phyloP scores from a whole-genome alignment of 2,329 filamentous ascomycete genomes.

The Madurella fahalii region DNA sequence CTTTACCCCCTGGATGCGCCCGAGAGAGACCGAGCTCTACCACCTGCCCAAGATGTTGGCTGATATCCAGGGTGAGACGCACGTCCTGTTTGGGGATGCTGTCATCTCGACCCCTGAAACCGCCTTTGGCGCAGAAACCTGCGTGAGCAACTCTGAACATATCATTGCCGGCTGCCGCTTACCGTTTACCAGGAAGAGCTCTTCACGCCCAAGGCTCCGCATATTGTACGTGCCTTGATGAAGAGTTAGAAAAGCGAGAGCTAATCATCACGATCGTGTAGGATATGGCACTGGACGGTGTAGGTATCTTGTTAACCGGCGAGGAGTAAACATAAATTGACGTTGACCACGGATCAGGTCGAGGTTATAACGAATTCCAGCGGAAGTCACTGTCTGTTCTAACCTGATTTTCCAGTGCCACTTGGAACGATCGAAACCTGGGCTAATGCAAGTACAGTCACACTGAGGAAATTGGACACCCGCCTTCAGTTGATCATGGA shows the following conservation, averaged over 20 bases:
- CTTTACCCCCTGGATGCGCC: slow-evolving; percentile 61
- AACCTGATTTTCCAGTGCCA: slow-evolving; percentile 8
- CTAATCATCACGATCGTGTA: not conserved
- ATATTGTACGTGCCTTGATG: slow-evolving; percentile 12
- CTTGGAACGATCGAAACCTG: not conserved
- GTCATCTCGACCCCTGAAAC: slow-evolving; percentile 59
- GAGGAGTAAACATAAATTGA: not conserved
- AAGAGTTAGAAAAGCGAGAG: not conserved
- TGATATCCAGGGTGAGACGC: slow-evolving; percentile 42
- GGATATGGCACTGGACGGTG: slow-evolving; percentile 61
- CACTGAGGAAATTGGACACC: slow-evolving; percentile 58
- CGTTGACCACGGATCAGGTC: not conserved
- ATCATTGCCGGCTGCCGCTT: not conserved
- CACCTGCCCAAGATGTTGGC: slow-evolving; percentile 57
- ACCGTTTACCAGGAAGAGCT: slow-evolving; percentile 22
- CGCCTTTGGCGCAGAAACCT: slow-evolving; percentile 45
- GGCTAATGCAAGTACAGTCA: slow-evolving; percentile 5
- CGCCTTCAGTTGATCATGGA: slow-evolving; percentile 61
- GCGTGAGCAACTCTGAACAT: not conserved
- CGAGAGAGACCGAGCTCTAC: slow-evolving; percentile 59
- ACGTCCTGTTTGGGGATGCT: slow-evolving; percentile 64
- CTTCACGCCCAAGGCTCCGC: slow-evolving; percentile 25
- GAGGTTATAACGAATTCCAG: slow-evolving; percentile 70
- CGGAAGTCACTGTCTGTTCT: slow-evolving; percentile 55
- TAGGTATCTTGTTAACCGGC: slow-evolving; percentile 24